Evolutionary conservation across 2,329 filamentous ascomycete species (phyloP), one percentile per base, ranked within the genome.

Genomic region (Colletotrichum plurivorum): DNA sequence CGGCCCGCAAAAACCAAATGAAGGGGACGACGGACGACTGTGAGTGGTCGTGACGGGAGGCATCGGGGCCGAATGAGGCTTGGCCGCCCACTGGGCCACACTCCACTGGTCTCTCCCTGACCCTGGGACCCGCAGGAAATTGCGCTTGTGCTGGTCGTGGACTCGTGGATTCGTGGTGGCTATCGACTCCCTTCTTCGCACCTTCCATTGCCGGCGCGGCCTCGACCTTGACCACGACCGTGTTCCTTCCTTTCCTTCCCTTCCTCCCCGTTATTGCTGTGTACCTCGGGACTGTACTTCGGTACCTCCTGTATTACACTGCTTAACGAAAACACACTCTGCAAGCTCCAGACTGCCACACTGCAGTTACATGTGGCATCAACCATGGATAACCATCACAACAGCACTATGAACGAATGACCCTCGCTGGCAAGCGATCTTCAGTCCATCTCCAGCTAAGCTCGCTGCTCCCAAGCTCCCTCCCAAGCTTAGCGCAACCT

Each of bases 51-150:
- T 31, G 31, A 20, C 22, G 5, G 45, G 22, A 18, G 5, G 58
- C 48, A 27, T 43, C 55, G 31, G 41, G 31, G 54, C 60, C 54
- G 27, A 65, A 65, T 20, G 41, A 27, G 61, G 65, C 65, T 65
- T 59, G 61, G 61, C 45, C 53, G 62, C 31, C 54, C 53, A 58
- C 60, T 49, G 8, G 18, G 36, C 58, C 45, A 46, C 45, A 16
- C 18, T 49, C n/a, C 46, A 20, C 18, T 22, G 46, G n/a, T 18
- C 20, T 49, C 16, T 15, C 41, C 41, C 16, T 15, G 41, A 13
- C 13, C 60, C 55, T 48, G 25, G 48, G 48, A n/a, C 52, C 48
- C 41, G 52, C 52, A 56, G 59, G 64, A 67, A 63, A 63, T 67
- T 56, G 59, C 59, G 63, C 63, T 63, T 67, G 64, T 63, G 46